Conservation (phyloP, 352 stramenopile genomes). For the Phytopythium litorale region DNA sequence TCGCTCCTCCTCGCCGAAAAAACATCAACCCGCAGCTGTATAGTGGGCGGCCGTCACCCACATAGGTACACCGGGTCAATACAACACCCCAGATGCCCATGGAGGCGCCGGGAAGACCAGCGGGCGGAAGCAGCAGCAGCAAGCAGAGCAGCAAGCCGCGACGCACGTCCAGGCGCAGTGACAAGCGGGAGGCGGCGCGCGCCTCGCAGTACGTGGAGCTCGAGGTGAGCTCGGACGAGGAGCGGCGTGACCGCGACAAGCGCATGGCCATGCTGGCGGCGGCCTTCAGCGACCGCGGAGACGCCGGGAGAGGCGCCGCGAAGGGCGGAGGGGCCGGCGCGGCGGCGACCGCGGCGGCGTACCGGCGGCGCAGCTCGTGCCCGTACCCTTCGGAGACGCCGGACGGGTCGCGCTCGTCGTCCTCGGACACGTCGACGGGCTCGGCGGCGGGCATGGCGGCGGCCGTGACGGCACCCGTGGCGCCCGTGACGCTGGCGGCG, state of each 20-base stretch:
- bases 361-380: slow-evolving; percentile 3
- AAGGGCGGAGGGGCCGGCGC: background rate
- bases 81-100: no score
- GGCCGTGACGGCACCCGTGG: background rate
- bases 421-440: slow-evolving; percentile 11
- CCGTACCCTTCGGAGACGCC: slow-evolving; percentile 1
- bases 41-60: background rate
- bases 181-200: slow-evolving; percentile 3
- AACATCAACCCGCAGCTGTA: background rate
- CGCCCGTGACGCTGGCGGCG: background rate
- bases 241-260: slow-evolving; percentile 19
- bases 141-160: background rate
- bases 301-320: background rate
- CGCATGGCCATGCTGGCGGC: slow-evolving; percentile 19
- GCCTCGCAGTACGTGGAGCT: slow-evolving; percentile 23
- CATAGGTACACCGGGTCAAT: slow-evolving; percentile 3
- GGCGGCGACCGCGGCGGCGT: slow-evolving; percentile 15
- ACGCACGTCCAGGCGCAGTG: slow-evolving; percentile 8
- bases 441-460: slow-evolving; percentile 11
- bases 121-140: background rate
- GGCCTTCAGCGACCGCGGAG: slow-evolving; percentile 13
- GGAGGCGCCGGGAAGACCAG: background rate
- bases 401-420: slow-evolving; percentile 10
- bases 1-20: background rate
- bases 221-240: slow-evolving; percentile 22